A percentile compares a stretch with the other conserved stretches of the same genome.
phyloP scores from a whole-genome alignment of 2,329 filamentous ascomycete genomes.

The Coniella vitis region DNA sequence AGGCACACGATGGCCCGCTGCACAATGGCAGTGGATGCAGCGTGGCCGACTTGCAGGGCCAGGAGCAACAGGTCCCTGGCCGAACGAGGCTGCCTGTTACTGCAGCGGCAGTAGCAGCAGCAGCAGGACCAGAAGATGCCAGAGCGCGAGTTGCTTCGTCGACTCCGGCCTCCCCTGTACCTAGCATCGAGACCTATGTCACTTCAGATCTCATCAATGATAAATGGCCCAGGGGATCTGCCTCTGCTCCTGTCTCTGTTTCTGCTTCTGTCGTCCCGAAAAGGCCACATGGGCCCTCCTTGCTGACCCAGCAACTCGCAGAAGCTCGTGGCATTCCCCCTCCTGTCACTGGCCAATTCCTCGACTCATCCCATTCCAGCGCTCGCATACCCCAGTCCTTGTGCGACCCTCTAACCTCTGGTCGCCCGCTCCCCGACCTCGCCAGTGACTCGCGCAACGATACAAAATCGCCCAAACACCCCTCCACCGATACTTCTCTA shows the following conservation, averaged over 20 bases:
- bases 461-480: conserved; percentile 17
- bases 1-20: conserved; percentile 4
- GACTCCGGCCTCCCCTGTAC: conserved; percentile 14
- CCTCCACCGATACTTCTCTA: conserved; percentile 17
- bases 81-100: conserved; percentile 9
- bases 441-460: conserved; percentile 2
- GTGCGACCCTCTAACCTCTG: conserved; percentile 10
- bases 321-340: conserved; percentile 47
- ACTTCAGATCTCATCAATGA: conserved; percentile 14
- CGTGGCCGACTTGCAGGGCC: background rate
- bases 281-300: conserved; percentile 44
- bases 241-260: conserved; percentile 23
- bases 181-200: conserved; percentile 16
- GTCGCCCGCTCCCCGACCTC: conserved; percentile 14
- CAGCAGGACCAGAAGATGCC: conserved; percentile 5
- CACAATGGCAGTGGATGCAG: background rate
- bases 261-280: conserved; percentile 29
- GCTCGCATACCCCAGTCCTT: conserved; percentile 10
- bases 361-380: conserved; percentile 10
- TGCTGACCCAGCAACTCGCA: conserved; percentile 52
- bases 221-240: conserved; percentile 14
- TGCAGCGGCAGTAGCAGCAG: too few species aligned
- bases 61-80: conserved; percentile 4
- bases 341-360: conserved; percentile 14
- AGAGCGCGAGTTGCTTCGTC: conserved; percentile 8